Evolutionary conservation across 73 alveolate genomes (phyloP), one percentile per base, ranked within the genome.

Genomic region (Paramecium tetraurelia): DNA sequence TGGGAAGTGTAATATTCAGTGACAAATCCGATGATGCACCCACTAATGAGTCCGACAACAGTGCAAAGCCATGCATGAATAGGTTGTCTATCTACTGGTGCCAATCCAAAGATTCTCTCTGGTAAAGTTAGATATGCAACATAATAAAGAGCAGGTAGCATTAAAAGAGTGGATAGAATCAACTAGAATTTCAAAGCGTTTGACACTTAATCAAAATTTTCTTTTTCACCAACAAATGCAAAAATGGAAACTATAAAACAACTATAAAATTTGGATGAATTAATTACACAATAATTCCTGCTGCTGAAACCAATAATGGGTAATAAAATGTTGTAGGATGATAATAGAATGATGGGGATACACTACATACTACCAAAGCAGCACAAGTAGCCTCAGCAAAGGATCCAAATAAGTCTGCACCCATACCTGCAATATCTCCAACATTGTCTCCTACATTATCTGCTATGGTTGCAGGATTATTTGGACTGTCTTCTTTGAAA

Each of bases 391-490:
- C 85, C 85, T 97, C 99, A 70, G 99, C 99, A 92, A 98, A 96
- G 53, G 99, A 97, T 21, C 99, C 99, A 92, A 98, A 98, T 22
- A 98, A 95, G 83, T 98, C 99, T 35, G 99, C 93, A 68, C 99
- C 99, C 99, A 98, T 98, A 33, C 99, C 99, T 11, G 99, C 99
- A 77, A 95, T 95, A 93, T 95, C 98, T 43, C 97, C 95, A 72
- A 98, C 99, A 85, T 98, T 98, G 92, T 98, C 99, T 21, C 99
- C 99, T 22, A 98, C 99, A 94, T 98, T 98, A 94, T 98, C 99
- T 85, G 99, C 99, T 77, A 98, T 98, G 50, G 97, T 95, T 59
- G 99, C 99, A 85, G 99, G 99, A 94, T 98, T 98, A 58, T 89
- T 85, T 41, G 99, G 99, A 85, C 93, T 92, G 89, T 98, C 99